These are phyloP conservation scores for Aegilops tauschii DNA, from an alignment of 176 grass and related monocot genomes.

Conservation along the genomic window DNA sequence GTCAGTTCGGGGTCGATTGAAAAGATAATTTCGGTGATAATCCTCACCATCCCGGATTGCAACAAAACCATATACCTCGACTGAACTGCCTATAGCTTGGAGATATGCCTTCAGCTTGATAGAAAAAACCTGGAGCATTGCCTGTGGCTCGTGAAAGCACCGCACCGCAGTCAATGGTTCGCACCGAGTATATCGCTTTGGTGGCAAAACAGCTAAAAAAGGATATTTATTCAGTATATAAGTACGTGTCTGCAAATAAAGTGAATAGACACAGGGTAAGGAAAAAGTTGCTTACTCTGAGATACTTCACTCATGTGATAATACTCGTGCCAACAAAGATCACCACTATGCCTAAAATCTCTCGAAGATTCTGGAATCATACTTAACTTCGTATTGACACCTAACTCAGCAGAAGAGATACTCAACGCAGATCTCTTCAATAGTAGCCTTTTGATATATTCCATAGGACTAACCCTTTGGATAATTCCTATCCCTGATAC, in stretches of 20 bases:
- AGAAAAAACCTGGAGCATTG: slow-evolving; percentile 1
- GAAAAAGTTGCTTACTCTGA: background rate
- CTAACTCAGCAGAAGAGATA: slow-evolving; percentile 1
- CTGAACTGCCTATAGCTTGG: background rate
- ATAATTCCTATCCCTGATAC: background rate
- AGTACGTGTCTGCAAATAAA: background rate
- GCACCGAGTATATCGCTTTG: background rate
- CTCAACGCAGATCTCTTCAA: background rate
- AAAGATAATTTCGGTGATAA: slow-evolving; percentile 6
- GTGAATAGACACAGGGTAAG: background rate
- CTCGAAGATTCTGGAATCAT: background rate
- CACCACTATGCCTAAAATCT: background rate
- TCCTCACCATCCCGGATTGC: slow-evolving; percentile 14
- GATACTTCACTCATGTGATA: background rate
- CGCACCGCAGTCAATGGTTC: background rate
- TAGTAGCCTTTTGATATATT: background rate
- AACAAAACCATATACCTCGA: slow-evolving; percentile 8
- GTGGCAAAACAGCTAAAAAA: background rate
- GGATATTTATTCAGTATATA: background rate
- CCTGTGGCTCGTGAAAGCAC: background rate
- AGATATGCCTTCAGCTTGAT: slow-evolving; percentile 10
- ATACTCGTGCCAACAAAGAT: background rate
- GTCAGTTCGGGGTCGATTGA: background rate
- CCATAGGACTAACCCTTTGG: background rate
- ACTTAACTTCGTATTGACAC: background rate